Percentiles rank a stretch among this genome's conserved stretches.
Evolutionary conservation across 257 asterid species (phyloP).

Genomic region (Solanum virginianum): DNA sequence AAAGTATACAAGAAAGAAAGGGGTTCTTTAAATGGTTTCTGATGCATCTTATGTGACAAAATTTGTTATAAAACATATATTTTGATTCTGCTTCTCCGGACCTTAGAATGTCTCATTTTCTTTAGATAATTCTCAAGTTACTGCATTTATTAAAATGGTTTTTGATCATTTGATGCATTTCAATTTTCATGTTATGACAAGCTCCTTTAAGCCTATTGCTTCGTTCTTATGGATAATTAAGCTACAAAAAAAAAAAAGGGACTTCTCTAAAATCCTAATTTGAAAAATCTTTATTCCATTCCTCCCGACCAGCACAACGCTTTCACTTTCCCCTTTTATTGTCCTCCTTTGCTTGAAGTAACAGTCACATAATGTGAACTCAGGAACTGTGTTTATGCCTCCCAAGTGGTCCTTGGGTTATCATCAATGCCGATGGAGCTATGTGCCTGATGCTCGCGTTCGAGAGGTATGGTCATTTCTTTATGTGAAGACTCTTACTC

Average conservation of each 20-base stretch:
- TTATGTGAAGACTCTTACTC: not conserved
- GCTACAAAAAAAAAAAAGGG: not conserved
- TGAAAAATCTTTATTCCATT: not conserved
- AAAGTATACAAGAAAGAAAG: too few species aligned
- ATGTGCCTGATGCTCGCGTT: conserved; percentile 71
- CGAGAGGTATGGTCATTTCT: conserved; percentile 48
- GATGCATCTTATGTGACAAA: not conserved
- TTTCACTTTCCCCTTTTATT: not conserved
- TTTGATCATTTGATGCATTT: not conserved
- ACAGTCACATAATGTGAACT: not conserved
- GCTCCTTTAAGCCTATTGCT: not conserved
- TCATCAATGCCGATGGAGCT: conserved; percentile 99
- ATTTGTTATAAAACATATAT: not conserved
- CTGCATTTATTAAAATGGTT: not conserved
- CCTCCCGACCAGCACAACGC: not conserved
- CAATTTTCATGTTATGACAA: not conserved
- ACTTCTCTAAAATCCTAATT: not conserved
- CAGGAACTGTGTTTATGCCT: conserved; percentile 94
- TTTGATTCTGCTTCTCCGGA: not conserved
- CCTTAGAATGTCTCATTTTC: not conserved
- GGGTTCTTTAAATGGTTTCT: not conserved
- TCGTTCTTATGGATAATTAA: not conserved
- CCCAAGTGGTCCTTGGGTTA: conserved; percentile 98
- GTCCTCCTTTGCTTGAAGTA: not conserved
- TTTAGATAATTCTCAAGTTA: not conserved